Evolutionary conservation across 2,329 filamentous ascomycete genomes (phyloP), one percentile per base, ranked within the genome.

Genomic region (Aspergillus fischeri): DNA sequence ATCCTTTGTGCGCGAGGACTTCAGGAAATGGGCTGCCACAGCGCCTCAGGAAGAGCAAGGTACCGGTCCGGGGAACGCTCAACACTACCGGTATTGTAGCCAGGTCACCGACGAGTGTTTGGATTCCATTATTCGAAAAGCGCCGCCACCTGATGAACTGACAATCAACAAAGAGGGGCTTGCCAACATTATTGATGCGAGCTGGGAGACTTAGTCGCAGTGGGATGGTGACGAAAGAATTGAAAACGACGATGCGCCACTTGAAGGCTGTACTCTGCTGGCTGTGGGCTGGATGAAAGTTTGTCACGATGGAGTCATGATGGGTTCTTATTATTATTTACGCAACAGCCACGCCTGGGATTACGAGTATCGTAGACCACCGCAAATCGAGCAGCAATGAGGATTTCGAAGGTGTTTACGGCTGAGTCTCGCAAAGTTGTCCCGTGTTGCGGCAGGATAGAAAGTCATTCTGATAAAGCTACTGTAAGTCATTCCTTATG

Each of bases 271-370:
- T 58, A 59, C 55, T 1, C 27, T 53, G 25, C 20, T 58, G 5
- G 47, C 61, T 42, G 60, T 63, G 14, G 62, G 62, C 27, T 63
- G 60, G 62, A 64, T 64, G 60, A 64, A 58, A 9, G 48, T 61
- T 17, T 14, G 28, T 2, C 62, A 52, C 48, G 44, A 54, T 44
- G 14, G 29, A 24, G 56, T 49, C 11, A 17, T 57, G 55, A 3
- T 53, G 20, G 28, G 35, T n/a, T 54, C 21, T 7, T 60, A 53
- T 27, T 10, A 54, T 32, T 14, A 56, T 17, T n/a, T 62, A 6
- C n/a, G 25, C 25, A 51, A 55, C 45, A 11, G 20, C 20, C 10
- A 42, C 17, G 54, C 59, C 48, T 62, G 60, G 58, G 29, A 60
- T 57, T 59, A 61, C 50, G 28, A 29, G 5, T 50, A 47, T 35